Evolutionary conservation across 192 early-diverging fungal species (phyloP), one percentile per base, ranked within the genome.

Genomic region (Coemansia sp.): DNA sequence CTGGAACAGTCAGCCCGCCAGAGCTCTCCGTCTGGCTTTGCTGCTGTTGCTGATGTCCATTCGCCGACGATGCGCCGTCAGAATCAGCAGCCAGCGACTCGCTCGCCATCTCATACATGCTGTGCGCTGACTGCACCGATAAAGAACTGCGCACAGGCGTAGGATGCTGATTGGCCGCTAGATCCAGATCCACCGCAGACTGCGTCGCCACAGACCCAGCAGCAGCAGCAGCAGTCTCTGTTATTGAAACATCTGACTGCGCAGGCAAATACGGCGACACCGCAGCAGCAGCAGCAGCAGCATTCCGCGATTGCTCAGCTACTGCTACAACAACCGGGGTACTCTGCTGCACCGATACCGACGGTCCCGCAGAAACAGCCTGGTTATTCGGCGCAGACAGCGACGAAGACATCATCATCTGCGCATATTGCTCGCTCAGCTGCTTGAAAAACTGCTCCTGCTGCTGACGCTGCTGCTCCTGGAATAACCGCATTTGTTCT

Each of bases 391-490:
- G 12, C 7, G 12, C 42, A 45, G 12, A 20, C 16, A 16, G 1
- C 6, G 51, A 16, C 42, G 42, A 45, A 12, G 52, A 25, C 22
- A 55, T 36, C 38, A 63, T 31, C 67, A 79, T 66, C 28, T 60
- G 64, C 3, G 68, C 61, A 30, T 80, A 80, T 55, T 80, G 72
- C 62, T 69, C 64, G 20, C 56, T 56, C 7, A 80, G 60, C 49
- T 80, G 77, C 29, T 56, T 54, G 31, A 74, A 68, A 38, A 80
- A 80, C 72, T 68, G 67, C 42, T 80, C 63, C 66, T 80, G 77
- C 55, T 74, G 72, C 54, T 62, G 59, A 0, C 72, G 68, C 66
- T 80, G 77, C 64, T 80, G 77, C 66, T 74, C 72, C 69, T 80
- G 77, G 60, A 80, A 80, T 60, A 65, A 30, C 11, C 61, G 65